Conservation (phyloP, 768 basidiomycete species). For the Tubosaeta sp. region DNA sequence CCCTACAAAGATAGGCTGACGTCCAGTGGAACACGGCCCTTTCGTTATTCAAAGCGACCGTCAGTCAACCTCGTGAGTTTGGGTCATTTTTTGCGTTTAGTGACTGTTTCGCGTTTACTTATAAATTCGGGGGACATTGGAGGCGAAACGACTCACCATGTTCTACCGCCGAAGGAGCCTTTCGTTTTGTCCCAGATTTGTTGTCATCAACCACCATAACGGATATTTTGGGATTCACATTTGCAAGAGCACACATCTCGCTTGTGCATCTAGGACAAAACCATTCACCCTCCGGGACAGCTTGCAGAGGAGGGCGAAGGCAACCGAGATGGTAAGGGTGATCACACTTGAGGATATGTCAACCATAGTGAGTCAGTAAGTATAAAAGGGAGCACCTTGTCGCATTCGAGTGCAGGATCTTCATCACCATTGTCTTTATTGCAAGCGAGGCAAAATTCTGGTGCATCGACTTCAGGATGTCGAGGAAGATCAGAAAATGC, state of each 20-base stretch:
- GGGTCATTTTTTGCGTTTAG: constrained; percentile 38
- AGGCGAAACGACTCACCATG: constrained; percentile 30
- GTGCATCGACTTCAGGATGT: constrained; percentile 73
- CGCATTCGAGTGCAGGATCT: constrained; percentile 78
- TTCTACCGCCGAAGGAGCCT: constrained; percentile 37
- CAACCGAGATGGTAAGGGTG: constrained; percentile 82
- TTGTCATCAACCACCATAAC: constrained; percentile 13
- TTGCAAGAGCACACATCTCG: constrained; percentile 47
- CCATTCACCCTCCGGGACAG: constrained; percentile 88
- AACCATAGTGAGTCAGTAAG: neutral
- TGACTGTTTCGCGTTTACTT: constrained; percentile 19
- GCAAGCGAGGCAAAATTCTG: constrained; percentile 70
- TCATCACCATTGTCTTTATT: constrained; percentile 66
- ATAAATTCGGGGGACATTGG: neutral
- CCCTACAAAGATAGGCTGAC: neutral
- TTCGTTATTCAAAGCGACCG: neutral
- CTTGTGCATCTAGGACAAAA: constrained; percentile 75
- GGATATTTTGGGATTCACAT: constrained; percentile 9
- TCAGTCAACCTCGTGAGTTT: neutral
- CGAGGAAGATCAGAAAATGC: constrained; percentile 75
- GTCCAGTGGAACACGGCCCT: neutral
- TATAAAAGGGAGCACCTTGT: constrained; percentile 55
- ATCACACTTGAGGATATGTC: constrained; percentile 62
- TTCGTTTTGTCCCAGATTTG: constrained; percentile 40
- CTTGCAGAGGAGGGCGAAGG: constrained; percentile 69